Percentiles rank a stretch among this genome's conserved stretches.
phyloP scores from a whole-genome alignment of 2,329 filamentous ascomycete genomes.

The Botrytis deweyae region DNA sequence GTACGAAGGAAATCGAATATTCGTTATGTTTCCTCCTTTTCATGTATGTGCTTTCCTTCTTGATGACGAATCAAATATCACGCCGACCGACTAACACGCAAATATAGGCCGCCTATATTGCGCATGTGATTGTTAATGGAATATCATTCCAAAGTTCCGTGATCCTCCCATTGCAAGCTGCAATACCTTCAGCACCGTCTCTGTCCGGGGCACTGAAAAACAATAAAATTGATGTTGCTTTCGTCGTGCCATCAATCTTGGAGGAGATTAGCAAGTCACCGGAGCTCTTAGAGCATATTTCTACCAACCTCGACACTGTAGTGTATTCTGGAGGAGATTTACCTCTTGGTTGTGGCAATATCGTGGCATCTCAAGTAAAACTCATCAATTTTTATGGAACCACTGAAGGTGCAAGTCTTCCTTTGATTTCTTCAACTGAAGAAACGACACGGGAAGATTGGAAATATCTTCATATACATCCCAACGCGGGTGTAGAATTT shows the following conservation, averaged over 20 bases:
- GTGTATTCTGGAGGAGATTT: background rate
- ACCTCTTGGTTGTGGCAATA: background rate
- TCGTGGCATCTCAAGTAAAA: background rate
- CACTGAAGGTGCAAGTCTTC: background rate
- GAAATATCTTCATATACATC: constrained; percentile 3
- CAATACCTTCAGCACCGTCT: background rate
- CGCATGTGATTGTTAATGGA: background rate
- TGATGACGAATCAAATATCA: background rate
- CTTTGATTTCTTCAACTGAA: background rate
- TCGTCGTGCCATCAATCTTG: background rate
- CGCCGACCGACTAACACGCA: background rate
- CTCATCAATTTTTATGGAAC: background rate
- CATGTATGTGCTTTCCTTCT: background rate
- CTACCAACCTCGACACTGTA: background rate
- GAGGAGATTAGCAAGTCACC: background rate
- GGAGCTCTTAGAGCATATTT: background rate
- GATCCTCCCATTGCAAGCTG: background rate
- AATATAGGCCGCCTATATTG: background rate
- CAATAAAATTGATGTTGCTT: background rate
- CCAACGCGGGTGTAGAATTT: background rate
- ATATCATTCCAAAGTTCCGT: background rate
- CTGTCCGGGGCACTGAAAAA: background rate
- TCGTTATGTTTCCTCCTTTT: background rate
- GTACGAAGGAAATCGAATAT: background rate
- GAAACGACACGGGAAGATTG: background rate